A percentile compares a stretch with the other conserved stretches of the same genome.
Evolutionary conservation across 208 protist genomes (phyloP).

Genomic region (Leptomonas pyrrhocoris): DNA sequence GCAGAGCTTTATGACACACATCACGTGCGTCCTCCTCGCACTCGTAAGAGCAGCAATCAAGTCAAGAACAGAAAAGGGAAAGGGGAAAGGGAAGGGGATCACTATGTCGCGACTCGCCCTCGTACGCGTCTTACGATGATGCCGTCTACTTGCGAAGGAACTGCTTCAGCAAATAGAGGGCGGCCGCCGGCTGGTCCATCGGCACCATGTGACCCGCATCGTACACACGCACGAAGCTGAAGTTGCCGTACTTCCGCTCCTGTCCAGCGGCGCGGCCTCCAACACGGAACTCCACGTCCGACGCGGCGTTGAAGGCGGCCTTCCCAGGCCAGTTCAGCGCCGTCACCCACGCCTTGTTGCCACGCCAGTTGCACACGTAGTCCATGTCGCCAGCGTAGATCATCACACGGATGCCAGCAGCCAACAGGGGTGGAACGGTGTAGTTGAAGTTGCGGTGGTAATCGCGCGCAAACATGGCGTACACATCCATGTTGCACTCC

Average conservation of each 20-base stretch:
- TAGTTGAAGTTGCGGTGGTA: slow-evolving; percentile 76
- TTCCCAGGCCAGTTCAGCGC: slow-evolving; percentile 75
- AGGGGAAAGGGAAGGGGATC: no score
- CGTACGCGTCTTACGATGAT: no score
- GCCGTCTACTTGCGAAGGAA: neutral
- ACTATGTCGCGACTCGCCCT: no score
- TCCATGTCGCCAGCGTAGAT: slow-evolving; percentile 92
- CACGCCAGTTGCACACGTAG: slow-evolving; percentile 93
- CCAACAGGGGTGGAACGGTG: slow-evolving; percentile 62
- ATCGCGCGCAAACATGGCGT: slow-evolving; percentile 61
- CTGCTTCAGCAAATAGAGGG: slow-evolving; percentile 37
- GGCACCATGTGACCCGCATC: slow-evolving; percentile 90
- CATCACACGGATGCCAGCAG: slow-evolving; percentile 72
- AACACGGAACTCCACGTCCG: slow-evolving; percentile 40
- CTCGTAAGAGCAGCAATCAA: no score
- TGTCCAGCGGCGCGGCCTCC: slow-evolving; percentile 28
- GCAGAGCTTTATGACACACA: no score
- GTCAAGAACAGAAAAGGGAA: no score
- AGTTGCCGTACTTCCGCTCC: slow-evolving; percentile 37
- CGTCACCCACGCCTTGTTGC: slow-evolving; percentile 82
- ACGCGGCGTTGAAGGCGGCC: slow-evolving; percentile 47
- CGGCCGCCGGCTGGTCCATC: slow-evolving; percentile 72
- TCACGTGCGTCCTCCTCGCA: no score
- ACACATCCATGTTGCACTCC: slow-evolving; percentile 70
- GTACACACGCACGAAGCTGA: slow-evolving; percentile 85